Conservation (phyloP, 139 green algal species). For the Nannochloris sp. region DNA sequence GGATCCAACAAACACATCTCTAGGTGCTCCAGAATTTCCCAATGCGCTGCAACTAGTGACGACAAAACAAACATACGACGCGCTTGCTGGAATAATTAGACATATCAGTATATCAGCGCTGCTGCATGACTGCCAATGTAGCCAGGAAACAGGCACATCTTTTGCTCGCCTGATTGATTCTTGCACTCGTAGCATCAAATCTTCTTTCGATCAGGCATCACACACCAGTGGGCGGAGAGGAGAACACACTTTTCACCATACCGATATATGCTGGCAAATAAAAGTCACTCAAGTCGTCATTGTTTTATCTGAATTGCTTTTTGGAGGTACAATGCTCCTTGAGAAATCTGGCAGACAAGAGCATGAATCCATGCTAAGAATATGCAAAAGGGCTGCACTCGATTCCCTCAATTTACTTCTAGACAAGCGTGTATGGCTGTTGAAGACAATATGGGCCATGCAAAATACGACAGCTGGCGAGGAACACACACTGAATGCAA, state of each 20-base stretch:
- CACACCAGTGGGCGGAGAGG: too few species aligned
- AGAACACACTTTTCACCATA: background rate
- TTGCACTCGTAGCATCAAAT: too few species aligned
- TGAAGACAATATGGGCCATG: background rate
- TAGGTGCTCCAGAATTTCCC: too few species aligned
- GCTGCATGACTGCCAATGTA: too few species aligned
- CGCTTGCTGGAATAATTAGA: too few species aligned
- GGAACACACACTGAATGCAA: conserved; percentile 35
- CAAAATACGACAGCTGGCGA: background rate
- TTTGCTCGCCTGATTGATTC: too few species aligned
- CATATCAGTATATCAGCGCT: too few species aligned
- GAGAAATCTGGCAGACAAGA: background rate
- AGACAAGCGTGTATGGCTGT: background rate
- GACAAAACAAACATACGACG: too few species aligned
- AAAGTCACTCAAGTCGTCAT: background rate
- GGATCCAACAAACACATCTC: too few species aligned
- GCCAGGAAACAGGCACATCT: too few species aligned
- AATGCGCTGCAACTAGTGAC: too few species aligned
- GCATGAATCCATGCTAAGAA: background rate
- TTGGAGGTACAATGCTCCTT: background rate
- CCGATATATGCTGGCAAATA: background rate
- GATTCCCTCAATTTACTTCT: background rate
- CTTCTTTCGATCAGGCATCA: too few species aligned
- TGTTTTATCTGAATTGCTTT: background rate
- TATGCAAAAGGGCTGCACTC: background rate